phyloP scores from a whole-genome alignment of 2,329 filamentous ascomycete genomes.

The Trichoderma sp. region DNA sequence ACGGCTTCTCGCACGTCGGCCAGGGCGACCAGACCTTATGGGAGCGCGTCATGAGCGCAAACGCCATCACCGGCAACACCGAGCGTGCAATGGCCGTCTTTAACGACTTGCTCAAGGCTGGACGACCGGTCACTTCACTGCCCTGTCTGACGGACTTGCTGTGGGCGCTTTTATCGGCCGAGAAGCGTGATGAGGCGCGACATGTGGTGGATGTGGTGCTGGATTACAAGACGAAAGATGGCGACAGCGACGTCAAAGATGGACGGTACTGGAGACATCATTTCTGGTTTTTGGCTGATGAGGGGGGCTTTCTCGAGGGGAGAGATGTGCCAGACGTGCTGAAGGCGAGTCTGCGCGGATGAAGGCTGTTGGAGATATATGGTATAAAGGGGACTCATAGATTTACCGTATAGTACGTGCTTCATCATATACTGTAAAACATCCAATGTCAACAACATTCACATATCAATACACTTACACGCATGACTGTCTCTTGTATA shows the following conservation, averaged over 20 bases:
- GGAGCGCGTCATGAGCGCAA: slow-evolving; percentile 68
- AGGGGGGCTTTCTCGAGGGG: slow-evolving; percentile 38
- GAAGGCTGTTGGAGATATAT: not conserved
- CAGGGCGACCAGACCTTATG: slow-evolving; percentile 62
- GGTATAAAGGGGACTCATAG: not conserved
- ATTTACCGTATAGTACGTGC: not conserved
- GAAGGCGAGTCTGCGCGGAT: slow-evolving; percentile 19
- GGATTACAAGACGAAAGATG: slow-evolving; percentile 25
- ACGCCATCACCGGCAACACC: slow-evolving; percentile 53
- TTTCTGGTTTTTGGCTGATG: slow-evolving; percentile 48
- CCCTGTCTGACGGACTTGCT: slow-evolving; percentile 45
- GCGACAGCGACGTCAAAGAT: slow-evolving; percentile 17
- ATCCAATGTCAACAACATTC: not conserved
- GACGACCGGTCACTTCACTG: slow-evolving; percentile 42
- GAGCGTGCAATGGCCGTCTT: slow-evolving; percentile 49
- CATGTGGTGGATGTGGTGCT: slow-evolving; percentile 34
- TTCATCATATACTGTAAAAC: not conserved
- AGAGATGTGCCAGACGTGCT: slow-evolving; percentile 24
- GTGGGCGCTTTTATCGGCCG: slow-evolving; percentile 28
- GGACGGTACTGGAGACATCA: slow-evolving; percentile 46
- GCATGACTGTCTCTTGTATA: not conserved
- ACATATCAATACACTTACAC: not conserved
- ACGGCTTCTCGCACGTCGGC: slow-evolving; percentile 38
- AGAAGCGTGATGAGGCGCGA: slow-evolving; percentile 30
- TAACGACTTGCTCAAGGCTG: slow-evolving; percentile 39